Conservation (phyloP, 331 rosid genomes). For the Cydonia oblonga region DNA sequence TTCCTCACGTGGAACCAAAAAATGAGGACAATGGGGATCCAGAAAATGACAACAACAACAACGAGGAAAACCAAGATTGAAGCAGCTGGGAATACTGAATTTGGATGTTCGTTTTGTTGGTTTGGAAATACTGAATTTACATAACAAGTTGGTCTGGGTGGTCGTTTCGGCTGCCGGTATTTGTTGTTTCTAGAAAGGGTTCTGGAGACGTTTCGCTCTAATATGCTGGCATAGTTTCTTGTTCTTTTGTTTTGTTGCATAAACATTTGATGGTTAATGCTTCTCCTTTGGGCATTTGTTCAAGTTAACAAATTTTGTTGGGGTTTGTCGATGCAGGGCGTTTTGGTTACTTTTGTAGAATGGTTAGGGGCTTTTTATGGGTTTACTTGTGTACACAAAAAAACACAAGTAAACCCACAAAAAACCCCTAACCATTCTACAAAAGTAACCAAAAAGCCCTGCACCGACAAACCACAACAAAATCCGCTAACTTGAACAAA, state of each 20-base stretch:
- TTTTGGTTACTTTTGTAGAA: not conserved
- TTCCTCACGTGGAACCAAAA: no score
- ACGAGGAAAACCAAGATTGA: no score
- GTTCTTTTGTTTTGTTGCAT: no score
- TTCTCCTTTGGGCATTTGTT: not conserved
- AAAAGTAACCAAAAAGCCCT: not conserved
- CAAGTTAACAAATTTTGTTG: not conserved
- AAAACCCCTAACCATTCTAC: not conserved
- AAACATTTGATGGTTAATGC: not conserved
- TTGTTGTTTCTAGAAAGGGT: no score
- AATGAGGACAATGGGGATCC: no score
- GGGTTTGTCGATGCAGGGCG: not conserved
- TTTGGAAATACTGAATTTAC: not conserved
- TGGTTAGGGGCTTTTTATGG: no score
- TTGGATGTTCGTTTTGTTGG: no score
- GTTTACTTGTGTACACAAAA: not conserved
- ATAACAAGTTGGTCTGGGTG: not conserved
- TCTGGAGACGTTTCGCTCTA: no score
- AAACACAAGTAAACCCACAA: not conserved
- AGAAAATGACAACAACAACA: no score
- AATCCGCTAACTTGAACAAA: not conserved
- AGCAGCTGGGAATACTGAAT: no score
- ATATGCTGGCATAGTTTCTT: no score
- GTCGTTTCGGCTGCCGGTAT: no score
- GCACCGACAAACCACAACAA: not conserved